Conservation (phyloP, 2,329 filamentous ascomycete genomes). For the Aspergillus ruber region DNA sequence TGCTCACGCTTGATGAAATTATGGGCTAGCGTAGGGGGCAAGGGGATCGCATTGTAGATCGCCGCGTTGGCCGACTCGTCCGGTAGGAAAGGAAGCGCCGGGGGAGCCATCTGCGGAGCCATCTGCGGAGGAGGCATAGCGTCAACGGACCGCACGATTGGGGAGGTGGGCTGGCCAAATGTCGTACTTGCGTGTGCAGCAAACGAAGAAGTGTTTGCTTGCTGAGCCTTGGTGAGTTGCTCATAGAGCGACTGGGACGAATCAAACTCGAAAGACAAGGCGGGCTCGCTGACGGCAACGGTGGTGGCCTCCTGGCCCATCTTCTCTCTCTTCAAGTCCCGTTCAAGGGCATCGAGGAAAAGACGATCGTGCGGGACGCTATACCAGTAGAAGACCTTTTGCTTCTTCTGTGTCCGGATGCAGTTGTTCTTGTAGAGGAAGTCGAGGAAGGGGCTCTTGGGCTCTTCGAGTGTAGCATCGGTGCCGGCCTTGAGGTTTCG, state of each 20-base stretch:
- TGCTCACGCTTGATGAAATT: conserved; percentile 80
- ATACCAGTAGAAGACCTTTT: conserved; percentile 99
- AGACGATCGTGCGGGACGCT: conserved; percentile 96
- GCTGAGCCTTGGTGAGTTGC: conserved; percentile 98
- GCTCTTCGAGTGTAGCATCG: conserved; percentile 95
- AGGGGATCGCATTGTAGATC: conserved; percentile 65
- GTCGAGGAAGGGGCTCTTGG: conserved; percentile 96
- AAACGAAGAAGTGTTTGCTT: conserved; percentile 97
- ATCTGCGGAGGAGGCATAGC: conserved; percentile 84
- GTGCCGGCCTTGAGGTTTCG: conserved; percentile 97
- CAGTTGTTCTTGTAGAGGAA: conserved; percentile 99
- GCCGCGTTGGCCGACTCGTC: conserved; percentile 60
- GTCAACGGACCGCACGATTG: conserved; percentile 83
- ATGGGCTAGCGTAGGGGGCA: conserved; percentile 62
- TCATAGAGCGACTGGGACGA: conserved; percentile 98
- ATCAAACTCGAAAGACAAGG: conserved; percentile 97
- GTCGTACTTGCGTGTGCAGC: conserved; percentile 66
- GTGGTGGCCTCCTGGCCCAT: conserved; percentile 98
- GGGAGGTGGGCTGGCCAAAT: conserved; percentile 69
- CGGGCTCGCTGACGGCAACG: conserved; percentile 91
- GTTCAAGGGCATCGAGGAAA: conserved; percentile 94
- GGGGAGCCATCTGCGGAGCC: conserved; percentile 72
- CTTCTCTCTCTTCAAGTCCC: conserved; percentile 97
- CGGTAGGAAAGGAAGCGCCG: conserved; percentile 50
- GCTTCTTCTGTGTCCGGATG: conserved; percentile 99